Evolutionary conservation across 805 yeast genomes (phyloP).

Genomic region (Nakazawaea ernobii): DNA sequence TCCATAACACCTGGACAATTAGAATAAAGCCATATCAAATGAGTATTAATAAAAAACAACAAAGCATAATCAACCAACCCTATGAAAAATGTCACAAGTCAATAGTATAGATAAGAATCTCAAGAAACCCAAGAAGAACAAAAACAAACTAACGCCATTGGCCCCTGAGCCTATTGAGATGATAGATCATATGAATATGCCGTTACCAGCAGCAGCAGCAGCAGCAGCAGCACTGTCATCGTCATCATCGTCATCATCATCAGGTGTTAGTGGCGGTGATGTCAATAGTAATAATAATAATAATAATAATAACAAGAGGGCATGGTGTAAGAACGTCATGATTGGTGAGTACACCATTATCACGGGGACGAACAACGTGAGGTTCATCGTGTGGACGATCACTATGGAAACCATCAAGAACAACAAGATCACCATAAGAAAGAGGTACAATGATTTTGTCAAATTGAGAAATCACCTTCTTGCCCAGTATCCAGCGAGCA

Average conservation of each 20-base stretch:
- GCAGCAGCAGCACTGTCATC: too few species aligned
- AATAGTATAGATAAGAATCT: background rate
- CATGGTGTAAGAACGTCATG: constrained; percentile 25
- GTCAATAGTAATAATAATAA: too few species aligned
- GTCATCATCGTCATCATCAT: too few species aligned
- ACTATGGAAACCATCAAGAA: constrained; percentile 21
- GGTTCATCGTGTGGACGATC: constrained; percentile 23
- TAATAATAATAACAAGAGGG: too few species aligned
- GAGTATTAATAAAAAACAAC: too few species aligned
- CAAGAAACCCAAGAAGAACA: background rate
- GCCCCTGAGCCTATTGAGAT: constrained; percentile 37
- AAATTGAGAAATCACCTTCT: constrained; percentile 35
- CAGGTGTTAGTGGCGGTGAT: constrained; percentile 16
- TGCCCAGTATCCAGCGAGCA: constrained; percentile 28
- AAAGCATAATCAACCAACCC: too few species aligned
- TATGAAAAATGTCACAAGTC: too few species aligned
- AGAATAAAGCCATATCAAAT: too few species aligned
- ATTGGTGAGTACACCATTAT: constrained; percentile 27
- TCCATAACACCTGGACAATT: too few species aligned
- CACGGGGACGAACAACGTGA: constrained; percentile 19
- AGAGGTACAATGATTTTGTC: constrained; percentile 63
- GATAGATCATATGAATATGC: constrained; percentile 21
- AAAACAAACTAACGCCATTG: constrained; percentile 16
- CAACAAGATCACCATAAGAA: constrained; percentile 41
- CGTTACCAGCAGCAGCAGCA: too few species aligned